These are phyloP conservation scores for Kodamaea hsintzibuensis DNA, from an alignment of 805 yeast species.

Conservation along the genomic window DNA sequence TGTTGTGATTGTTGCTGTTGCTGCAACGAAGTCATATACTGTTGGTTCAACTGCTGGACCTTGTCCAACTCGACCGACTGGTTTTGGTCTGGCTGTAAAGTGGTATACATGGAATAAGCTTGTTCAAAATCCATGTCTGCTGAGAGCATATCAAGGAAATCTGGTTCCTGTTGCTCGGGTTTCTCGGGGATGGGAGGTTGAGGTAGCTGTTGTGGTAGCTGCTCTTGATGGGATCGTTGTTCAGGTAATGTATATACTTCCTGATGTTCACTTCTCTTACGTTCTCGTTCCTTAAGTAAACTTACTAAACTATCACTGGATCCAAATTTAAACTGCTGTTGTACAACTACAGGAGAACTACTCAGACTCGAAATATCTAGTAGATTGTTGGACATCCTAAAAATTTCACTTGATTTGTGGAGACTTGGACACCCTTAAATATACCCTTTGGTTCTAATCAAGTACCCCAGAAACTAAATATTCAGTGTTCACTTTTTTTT, in stretches of 20 bases:
- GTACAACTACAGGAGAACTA: neutral
- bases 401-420: conserved; percentile 1
- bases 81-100: conserved; percentile 39
- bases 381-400: conserved; percentile 2
- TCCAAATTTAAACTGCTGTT: neutral
- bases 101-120: conserved; percentile 42
- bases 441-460: neutral
- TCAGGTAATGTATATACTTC: neutral
- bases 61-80: conserved; percentile 38
- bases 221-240: neutral
- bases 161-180: neutral
- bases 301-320: neutral
- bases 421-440: neutral
- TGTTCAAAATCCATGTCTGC: conserved; percentile 48
- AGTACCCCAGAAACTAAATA: conserved; percentile 5
- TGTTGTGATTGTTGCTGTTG: conserved; percentile 2
- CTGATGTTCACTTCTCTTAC: neutral
- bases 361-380: neutral
- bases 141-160: conserved; percentile 31
- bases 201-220: neutral
- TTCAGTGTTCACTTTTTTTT: neutral
- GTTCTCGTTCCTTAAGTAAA: neutral
- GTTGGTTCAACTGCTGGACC: conserved; percentile 34
- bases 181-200: neutral
- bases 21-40: conserved; percentile 14